Evolutionary conservation across 129 eudicot genomes (phyloP), one percentile per base, ranked within the genome.

Genomic region (Oenanthe sinensis): DNA sequence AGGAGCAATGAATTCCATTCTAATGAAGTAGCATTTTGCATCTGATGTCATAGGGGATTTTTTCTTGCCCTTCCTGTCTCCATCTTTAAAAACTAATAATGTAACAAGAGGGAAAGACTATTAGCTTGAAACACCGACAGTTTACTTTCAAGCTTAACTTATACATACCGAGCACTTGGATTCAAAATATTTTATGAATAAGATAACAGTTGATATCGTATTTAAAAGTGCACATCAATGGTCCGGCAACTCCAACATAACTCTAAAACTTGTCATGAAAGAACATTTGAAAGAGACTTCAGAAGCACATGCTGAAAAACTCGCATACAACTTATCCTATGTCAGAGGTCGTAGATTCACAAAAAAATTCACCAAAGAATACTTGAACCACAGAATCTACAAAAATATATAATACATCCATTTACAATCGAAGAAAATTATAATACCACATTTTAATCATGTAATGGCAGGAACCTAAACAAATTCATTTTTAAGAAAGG

Each of bases 21-120:
- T 79, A 52, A 89, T 85, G 40, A 88, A 91, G 62, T 90, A 91
- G 80, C 93, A 91, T 82, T 87, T 91, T 13, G 85, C 86, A 62
- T 67, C 42, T 78, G 87, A 81, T 48, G 83, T 80, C 2, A 75
- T 36, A 13, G 70, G 63, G 8, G 70, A 79, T 69, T 84, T 85
- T 84, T 85, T 85, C 65, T 85, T 88, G 46, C 24, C 70, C 75
- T 44, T 80, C 67, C 84, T 88, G 6, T 77, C 82, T 16, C 84
- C 93, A 77, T 91, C 98, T 87, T 94, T 94, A 71, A 85, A 94
- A 47, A 88, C 98, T 94, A 30, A 30, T 5, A 50, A 75, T 50
- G 81, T 48, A 20, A 75, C 45, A 79, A 9, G 73, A 60, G 42
- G 69, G 33, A 74, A 75, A 33, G 40, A 4, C 14, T 62, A 28